Conservation (phyloP, 2,329 filamentous ascomycete species). For the Botrytis galanthina region DNA sequence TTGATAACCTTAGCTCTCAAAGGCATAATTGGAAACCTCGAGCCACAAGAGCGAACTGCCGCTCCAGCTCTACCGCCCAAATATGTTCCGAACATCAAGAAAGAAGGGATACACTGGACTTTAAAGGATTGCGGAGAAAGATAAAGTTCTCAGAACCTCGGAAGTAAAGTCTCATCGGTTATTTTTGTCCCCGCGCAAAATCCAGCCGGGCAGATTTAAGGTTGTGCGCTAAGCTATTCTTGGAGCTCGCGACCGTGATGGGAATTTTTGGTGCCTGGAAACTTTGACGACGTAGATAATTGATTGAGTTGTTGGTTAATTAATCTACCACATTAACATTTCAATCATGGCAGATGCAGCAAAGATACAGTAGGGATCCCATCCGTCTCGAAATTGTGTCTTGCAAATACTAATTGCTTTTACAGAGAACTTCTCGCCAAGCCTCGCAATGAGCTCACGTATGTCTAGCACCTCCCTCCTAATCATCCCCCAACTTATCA, state of each 20-base stretch:
- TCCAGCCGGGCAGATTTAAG: conserved; percentile 19
- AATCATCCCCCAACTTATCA: conserved; percentile 23
- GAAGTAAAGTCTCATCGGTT: conserved; percentile 23
- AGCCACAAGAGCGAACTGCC: conserved; percentile 46
- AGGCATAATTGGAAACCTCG: conserved; percentile 62
- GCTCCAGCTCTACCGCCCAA: conserved; percentile 54
- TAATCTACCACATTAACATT: conserved; percentile 30
- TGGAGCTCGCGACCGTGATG: conserved; percentile 22
- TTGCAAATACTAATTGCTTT: conserved; percentile 25
- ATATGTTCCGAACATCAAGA: conserved; percentile 57
- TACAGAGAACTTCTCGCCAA: conserved; percentile 82
- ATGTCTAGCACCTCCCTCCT: conserved; percentile 43
- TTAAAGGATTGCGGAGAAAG: conserved; percentile 24
- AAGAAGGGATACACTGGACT: conserved; percentile 25
- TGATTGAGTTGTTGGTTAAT: conserved; percentile 16
- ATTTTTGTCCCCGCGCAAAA: conserved; percentile 18
- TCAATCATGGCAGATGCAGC: conserved; percentile 60
- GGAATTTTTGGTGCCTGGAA: conserved; percentile 27
- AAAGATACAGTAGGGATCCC: conserved; percentile 63
- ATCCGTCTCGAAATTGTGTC: not conserved
- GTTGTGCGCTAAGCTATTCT: conserved; percentile 30
- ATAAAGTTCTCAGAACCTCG: conserved; percentile 18
- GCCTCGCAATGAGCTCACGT: conserved; percentile 89
- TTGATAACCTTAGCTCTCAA: conserved; percentile 72
- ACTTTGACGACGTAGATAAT: conserved; percentile 23